Conservation (phyloP, 2,329 filamentous ascomycete species). For the Monosporascus sp. region DNA sequence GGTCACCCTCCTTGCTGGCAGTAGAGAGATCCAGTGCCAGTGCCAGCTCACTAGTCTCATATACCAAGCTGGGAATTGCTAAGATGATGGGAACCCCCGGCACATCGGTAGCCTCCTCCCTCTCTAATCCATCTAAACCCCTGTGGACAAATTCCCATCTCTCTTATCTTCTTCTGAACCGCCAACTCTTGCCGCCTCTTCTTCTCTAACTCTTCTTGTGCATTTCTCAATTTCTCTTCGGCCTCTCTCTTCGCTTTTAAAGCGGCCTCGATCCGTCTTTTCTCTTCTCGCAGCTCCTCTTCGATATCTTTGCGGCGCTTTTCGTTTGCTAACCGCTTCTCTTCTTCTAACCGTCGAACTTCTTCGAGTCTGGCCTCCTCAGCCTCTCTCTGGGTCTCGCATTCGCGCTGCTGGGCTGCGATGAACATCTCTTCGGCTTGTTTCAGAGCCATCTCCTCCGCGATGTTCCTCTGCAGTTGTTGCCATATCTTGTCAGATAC, state of each 20-base stretch:
- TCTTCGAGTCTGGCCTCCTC: not conserved
- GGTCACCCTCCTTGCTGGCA: no score
- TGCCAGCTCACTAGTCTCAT: no score
- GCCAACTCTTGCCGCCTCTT: slow-evolving; percentile 3
- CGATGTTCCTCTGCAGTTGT: no score
- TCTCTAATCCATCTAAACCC: slow-evolving; percentile 7
- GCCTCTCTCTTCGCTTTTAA: slow-evolving; percentile 1
- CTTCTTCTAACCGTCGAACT: not conserved
- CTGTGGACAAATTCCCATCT: slow-evolving; percentile 6
- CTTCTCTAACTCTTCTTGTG: slow-evolving; percentile 3
- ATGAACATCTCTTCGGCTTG: no score
- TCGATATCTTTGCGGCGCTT: not conserved
- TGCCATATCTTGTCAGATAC: not conserved
- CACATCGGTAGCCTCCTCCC: slow-evolving; percentile 6
- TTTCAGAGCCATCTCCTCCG: no score
- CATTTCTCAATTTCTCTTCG: slow-evolving; percentile 2
- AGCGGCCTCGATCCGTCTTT: no score
- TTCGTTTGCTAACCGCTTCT: not conserved
- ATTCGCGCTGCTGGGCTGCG: no score
- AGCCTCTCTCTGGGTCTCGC: slow-evolving; percentile 2
- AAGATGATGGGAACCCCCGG: slow-evolving; percentile 5
- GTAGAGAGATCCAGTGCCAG: no score
- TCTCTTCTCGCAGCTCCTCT: not conserved
- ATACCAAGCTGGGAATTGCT: no score
- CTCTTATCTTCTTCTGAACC: slow-evolving; percentile 4